Evolutionary conservation across 2,329 filamentous ascomycete genomes (phyloP).

Genomic region (Fusarium redolens): DNA sequence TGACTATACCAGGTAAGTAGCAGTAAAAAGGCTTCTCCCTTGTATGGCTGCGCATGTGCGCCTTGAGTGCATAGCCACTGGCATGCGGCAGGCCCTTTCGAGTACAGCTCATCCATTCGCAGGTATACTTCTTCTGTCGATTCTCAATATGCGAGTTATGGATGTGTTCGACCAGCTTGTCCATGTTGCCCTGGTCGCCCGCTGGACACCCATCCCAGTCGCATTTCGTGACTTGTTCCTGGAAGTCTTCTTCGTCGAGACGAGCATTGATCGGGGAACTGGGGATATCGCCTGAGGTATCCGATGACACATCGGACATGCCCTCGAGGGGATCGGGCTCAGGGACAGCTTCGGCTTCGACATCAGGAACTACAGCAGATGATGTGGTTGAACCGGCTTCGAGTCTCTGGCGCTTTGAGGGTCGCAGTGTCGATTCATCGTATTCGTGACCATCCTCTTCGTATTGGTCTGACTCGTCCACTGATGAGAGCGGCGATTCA

Average conservation of each 20-base stretch:
- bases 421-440: constrained; percentile 55
- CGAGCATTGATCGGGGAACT: constrained; percentile 75
- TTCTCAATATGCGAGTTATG: constrained; percentile 95
- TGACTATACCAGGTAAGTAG: constrained; percentile 80
- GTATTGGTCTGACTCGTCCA: constrained; percentile 59
- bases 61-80: constrained; percentile 93
- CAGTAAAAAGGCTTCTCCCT: constrained; percentile 99
- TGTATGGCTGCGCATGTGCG: constrained; percentile 97
- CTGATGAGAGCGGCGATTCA: constrained; percentile 62
- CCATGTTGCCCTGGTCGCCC: constrained; percentile 82
- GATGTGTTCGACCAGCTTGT: constrained; percentile 82
- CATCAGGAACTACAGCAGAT: constrained; percentile 56
- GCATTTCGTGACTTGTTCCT: constrained; percentile 82
- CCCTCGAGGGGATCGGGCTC: constrained; percentile 66
- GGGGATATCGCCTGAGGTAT: constrained; percentile 87
- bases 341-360: constrained; percentile 59
- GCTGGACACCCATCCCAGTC: constrained; percentile 80
- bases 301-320: constrained; percentile 83
- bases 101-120: constrained; percentile 92
- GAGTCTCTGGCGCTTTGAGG: constrained; percentile 61
- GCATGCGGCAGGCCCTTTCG: constrained; percentile 92
- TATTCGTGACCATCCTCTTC: constrained; percentile 60
- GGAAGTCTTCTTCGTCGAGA: constrained; percentile 78
- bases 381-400: constrained; percentile 59
- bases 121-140: constrained; percentile 96